phyloP scores from a whole-genome alignment of 352 stramenopile genomes.

The Pythium biforme region DNA sequence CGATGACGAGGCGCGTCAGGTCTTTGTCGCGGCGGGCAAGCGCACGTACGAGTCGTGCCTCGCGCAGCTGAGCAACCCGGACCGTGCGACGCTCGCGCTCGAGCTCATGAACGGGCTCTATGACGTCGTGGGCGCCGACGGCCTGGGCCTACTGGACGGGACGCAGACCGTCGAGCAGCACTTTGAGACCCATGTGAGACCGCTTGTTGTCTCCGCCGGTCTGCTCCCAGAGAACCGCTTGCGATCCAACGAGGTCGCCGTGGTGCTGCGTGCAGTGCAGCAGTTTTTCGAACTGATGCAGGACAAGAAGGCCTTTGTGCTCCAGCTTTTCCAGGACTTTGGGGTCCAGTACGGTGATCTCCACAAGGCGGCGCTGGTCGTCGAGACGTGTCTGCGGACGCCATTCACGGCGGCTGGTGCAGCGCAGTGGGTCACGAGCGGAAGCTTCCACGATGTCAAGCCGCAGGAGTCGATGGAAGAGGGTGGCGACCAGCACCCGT shows the following conservation, averaged over 20 bases:
- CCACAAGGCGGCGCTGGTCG: constrained; percentile 49
- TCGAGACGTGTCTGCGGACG: constrained; percentile 60
- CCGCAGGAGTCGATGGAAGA: neutral
- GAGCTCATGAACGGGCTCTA: constrained; percentile 49
- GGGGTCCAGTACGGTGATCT: constrained; percentile 70
- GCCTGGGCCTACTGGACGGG: constrained; percentile 1
- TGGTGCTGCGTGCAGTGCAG: constrained; percentile 38
- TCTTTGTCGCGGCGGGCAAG: constrained; percentile 7
- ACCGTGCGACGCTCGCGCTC: constrained; percentile 26
- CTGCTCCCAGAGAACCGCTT: neutral
- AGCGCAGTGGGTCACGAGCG: constrained; percentile 52
- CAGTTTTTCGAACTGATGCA: constrained; percentile 50
- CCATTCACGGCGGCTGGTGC: constrained; percentile 37
- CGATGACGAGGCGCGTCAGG: neutral
- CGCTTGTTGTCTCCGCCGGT: constrained; percentile 34
- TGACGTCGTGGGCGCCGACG: constrained; percentile 26
- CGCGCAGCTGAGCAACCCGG: constrained; percentile 6
- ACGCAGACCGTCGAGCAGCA: constrained; percentile 24
- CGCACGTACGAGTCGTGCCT: constrained; percentile 26
- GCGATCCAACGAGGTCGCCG: neutral
- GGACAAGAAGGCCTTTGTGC: constrained; percentile 68
- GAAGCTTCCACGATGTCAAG: constrained; percentile 36
- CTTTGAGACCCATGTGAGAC: constrained; percentile 48
- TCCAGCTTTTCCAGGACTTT: constrained; percentile 69
- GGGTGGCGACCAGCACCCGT: constrained; percentile 16